Evolutionary conservation across 2,329 filamentous ascomycete genomes (phyloP), one percentile per base, ranked within the genome.

Genomic region (Coniella vitis): DNA sequence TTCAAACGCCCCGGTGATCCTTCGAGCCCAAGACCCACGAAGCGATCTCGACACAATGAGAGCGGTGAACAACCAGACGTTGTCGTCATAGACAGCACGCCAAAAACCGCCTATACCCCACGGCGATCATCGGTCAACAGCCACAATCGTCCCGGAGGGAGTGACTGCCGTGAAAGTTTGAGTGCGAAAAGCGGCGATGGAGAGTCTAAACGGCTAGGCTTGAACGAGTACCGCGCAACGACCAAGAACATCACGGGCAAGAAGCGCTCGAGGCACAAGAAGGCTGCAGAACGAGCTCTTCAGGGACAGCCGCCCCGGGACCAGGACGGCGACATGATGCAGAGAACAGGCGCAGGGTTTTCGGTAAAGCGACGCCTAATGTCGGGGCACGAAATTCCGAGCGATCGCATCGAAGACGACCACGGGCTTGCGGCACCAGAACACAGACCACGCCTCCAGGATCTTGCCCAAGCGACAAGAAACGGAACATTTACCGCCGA

Each of bases 361-460:
- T 16, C 32, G 3, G 38, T 41, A 34, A 51, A 41, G 20, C 29
- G 19, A 13, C 38, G 17, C 13, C 8, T n/a, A 38, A 19, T 51
- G 3, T 16, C 43, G 9, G 29, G 32, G 16, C 29, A 7, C 9
- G 10, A 32, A 14, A 4, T 7, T 13, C 10, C 13, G 8, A 19
- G 19, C 10, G 48, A 53, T 19, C 39, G 21, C n/a, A 47, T 53
- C 8, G 48, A 53, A 8, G 44, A 51, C 25, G 40, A 51, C 8
- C 48, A 38, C 8, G 43, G 38, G 1, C 10, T 32, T 17, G 31
- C 34, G 12, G 4, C n/a, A 13, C 25, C 5, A 10, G 17, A 17
- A 12, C 31, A 25, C 13, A 34, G 9, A 42, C 2, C 31, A 17
- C 43, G 25, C 10, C 8, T 22, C 14, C 21, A 37, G 20, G 4